Base-by-base conservation (phyloP, 202 grass and related monocot species). In the Thinopyrum obtusiflorum region DNA sequence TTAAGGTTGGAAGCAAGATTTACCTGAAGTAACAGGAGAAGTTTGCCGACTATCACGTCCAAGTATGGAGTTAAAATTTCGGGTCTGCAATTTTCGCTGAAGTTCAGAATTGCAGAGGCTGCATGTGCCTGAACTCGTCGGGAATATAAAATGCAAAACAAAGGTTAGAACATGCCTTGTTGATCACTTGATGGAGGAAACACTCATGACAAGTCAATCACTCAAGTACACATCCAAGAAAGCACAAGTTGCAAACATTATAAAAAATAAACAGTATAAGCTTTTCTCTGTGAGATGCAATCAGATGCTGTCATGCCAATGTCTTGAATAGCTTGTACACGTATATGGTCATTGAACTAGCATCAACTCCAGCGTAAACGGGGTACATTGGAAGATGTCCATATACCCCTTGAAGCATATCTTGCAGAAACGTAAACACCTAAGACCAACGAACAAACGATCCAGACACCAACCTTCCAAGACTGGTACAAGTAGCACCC, bases 21-120 rank as follows among this genome's bases (percentile, higher is more conserved):
- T 87, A 97, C 94, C 94, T 97, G 87, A 57, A 97, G 83, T 75
- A 97, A 59, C 61, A 84, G 61, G 49, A 97, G 76, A 81, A 97
- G 91, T 80, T 92, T 97, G 71, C 82, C 25, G 11, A 94, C 86
- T 89, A 97, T 88, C 66, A 67, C 76, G 62, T 97, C 92, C 72
- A 97, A 76, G 75, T 94, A 94, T 42, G 88, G 90, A 79, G 80
- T 88, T 84, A 97, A 90, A 84, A 97, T 89, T 27, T 94, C 88
- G 13, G 82, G 86, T 89, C 87, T 88, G 57, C 90, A 92, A 76
- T 92, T 97, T 75, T 97, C 94, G 65, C 90, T 91, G 86, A 97
- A 97, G 87, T 92, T 97, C 28, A 94, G 26, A 85, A 92, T 88
- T 42, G 94, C 94, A 70, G 85, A 86, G 44, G 92, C 88, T 61